Evolutionary conservation across 2,329 filamentous ascomycete species (phyloP).

Genomic region (Aureobasidium sp.): DNA sequence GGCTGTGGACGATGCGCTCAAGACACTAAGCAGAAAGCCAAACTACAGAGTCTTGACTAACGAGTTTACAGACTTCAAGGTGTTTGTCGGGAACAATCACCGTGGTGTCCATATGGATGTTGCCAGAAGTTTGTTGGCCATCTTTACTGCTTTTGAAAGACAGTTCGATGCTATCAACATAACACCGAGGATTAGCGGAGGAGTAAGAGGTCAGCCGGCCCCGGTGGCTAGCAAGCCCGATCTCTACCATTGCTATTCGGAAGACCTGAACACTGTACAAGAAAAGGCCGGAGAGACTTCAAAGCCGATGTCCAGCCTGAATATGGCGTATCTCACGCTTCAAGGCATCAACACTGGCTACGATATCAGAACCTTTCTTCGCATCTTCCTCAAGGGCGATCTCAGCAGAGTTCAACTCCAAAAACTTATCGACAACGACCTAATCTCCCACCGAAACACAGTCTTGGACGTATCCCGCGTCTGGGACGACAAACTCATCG

Average conservation of each 20-base stretch:
- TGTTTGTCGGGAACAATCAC: neutral
- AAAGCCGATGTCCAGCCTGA: neutral
- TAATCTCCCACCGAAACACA: neutral
- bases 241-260: neutral
- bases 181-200: neutral
- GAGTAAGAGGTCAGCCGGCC: neutral
- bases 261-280: neutral
- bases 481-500: neutral
- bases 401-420: neutral
- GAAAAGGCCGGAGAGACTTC: neutral
- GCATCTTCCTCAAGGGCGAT: neutral
- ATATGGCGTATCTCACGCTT: neutral
- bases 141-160: conserved; percentile 13
- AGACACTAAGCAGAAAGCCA: neutral
- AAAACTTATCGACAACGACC: neutral
- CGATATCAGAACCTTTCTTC: neutral
- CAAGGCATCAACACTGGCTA: neutral
- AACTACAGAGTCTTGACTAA: conserved; percentile 5
- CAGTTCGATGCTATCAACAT: conserved; percentile 5
- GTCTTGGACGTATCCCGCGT: neutral
- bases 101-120: neutral
- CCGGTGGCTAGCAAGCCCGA: neutral
- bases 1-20: neutral
- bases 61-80: neutral
- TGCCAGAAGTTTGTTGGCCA: neutral